Evolutionary conservation across 257 asterid species (phyloP).

Genomic region (Osmanthus fragrans): DNA sequence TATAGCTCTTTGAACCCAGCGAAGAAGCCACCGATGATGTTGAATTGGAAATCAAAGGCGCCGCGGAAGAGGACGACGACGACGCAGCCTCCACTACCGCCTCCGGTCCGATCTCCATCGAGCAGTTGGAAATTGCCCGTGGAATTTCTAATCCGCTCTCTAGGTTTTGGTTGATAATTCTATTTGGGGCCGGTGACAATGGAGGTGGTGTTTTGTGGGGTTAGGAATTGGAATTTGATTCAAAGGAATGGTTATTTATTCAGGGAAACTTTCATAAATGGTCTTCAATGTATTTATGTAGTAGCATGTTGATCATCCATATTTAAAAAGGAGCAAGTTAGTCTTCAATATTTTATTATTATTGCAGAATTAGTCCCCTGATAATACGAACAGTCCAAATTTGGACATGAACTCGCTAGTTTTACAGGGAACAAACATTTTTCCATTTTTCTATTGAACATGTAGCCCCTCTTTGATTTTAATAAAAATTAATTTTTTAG

Average conservation of each 20-base stretch:
- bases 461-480: no score
- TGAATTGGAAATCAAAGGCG: slow-evolving; percentile 33
- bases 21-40: slow-evolving; percentile 49
- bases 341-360: neutral
- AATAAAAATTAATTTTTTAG: no score
- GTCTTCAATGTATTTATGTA: neutral
- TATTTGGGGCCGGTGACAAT: neutral
- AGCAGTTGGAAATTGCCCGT: slow-evolving; percentile 40
- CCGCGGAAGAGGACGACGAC: slow-evolving; percentile 36
- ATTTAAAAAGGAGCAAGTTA: neutral
- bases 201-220: neutral
- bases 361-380: neutral
- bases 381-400: no score
- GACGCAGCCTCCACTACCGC: slow-evolving; percentile 22
- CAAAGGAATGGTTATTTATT: slow-evolving; percentile 3
- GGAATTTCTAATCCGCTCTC: slow-evolving; percentile 37
- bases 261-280: neutral
- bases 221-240: neutral
- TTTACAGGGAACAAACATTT: no score
- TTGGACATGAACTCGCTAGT: no score
- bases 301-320: neutral
- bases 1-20: slow-evolving; percentile 35
- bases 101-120: slow-evolving; percentile 89
- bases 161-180: slow-evolving; percentile 37
- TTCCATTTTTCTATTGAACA: no score